These are phyloP conservation scores for Cercospora citrullina DNA, from an alignment of 2,329 filamentous ascomycete genomes.

Conservation along the genomic window DNA sequence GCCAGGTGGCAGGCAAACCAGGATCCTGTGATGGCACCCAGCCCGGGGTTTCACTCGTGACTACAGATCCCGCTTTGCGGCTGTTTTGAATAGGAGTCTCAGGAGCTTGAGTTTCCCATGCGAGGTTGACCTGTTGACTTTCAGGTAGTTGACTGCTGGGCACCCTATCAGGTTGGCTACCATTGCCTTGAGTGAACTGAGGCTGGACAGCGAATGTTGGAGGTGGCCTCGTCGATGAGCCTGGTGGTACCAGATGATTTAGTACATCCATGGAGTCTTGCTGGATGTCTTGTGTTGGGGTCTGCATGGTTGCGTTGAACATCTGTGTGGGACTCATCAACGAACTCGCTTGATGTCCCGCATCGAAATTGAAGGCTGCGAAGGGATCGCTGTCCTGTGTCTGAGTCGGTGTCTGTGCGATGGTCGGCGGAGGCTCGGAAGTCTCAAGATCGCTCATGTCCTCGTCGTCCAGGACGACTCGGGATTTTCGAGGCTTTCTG, in stretches of 20 bases:
- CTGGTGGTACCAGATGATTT: conserved; percentile 37
- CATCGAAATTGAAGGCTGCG: conserved; percentile 38
- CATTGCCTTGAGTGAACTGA: conserved; percentile 11
- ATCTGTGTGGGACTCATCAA: conserved; percentile 40
- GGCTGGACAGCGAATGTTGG: conserved; percentile 19
- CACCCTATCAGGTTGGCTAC: conserved; percentile 24
- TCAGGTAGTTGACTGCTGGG: conserved; percentile 33
- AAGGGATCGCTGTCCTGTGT: conserved; percentile 35
- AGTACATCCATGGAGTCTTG: conserved; percentile 48
- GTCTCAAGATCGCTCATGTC: conserved; percentile 36
- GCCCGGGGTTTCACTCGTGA: conserved; percentile 36
- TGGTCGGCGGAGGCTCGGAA: not conserved
- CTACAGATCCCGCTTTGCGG: conserved; percentile 25
- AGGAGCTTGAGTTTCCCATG: conserved; percentile 37
- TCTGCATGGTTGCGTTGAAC: conserved; percentile 41
- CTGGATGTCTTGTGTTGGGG: conserved; percentile 37
- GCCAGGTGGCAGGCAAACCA: conserved; percentile 35
- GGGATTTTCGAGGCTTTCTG: conserved; percentile 35
- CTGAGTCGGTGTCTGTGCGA: conserved; percentile 6
- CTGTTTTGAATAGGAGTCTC: conserved; percentile 33
- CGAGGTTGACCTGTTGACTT: conserved; percentile 41
- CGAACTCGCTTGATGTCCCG: conserved; percentile 24
- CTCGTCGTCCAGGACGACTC: conserved; percentile 40
- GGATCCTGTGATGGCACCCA: conserved; percentile 40
- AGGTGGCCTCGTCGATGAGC: conserved; percentile 33